phyloP scores from a whole-genome alignment of 768 basidiomycete species.

The Suillus plorans region DNA sequence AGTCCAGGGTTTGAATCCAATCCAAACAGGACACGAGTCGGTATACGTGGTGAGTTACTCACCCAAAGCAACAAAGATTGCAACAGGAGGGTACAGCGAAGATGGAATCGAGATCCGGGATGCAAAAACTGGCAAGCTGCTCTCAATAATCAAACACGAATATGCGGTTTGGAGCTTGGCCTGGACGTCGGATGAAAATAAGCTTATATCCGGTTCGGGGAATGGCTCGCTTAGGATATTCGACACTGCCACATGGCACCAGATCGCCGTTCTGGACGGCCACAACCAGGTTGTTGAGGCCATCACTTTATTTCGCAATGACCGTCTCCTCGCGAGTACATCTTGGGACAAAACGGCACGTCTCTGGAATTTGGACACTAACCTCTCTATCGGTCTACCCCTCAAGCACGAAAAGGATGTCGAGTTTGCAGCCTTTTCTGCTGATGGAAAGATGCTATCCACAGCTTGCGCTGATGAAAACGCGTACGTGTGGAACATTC shows the following conservation, averaged over 20 bases:
- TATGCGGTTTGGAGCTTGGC: background rate
- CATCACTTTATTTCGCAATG: background rate
- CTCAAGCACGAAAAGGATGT: background rate
- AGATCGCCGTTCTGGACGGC: background rate
- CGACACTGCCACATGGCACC: background rate
- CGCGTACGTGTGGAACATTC: background rate
- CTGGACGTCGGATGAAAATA: background rate
- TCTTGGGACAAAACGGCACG: slow-evolving; percentile 4
- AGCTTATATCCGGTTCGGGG: background rate
- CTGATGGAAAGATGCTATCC: slow-evolving; percentile 7
- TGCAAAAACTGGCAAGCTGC: background rate
- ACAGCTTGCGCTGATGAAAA: background rate
- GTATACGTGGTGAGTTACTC: background rate
- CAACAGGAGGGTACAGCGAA: background rate
- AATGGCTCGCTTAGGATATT: background rate
- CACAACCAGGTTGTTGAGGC: background rate
- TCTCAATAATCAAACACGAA: background rate
- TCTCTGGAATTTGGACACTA: slow-evolving; percentile 12
- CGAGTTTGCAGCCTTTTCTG: background rate
- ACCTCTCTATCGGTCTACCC: background rate
- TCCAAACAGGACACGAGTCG: background rate
- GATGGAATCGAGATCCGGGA: background rate
- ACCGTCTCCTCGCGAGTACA: background rate
- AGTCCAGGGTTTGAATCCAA: background rate
- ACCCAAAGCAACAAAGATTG: background rate